Percentiles rank a stretch among this genome's conserved stretches.
These are phyloP conservation scores for Xylariales sp. DNA, from an alignment of 2,329 filamentous ascomycete genomes.

Conservation along the genomic window DNA sequence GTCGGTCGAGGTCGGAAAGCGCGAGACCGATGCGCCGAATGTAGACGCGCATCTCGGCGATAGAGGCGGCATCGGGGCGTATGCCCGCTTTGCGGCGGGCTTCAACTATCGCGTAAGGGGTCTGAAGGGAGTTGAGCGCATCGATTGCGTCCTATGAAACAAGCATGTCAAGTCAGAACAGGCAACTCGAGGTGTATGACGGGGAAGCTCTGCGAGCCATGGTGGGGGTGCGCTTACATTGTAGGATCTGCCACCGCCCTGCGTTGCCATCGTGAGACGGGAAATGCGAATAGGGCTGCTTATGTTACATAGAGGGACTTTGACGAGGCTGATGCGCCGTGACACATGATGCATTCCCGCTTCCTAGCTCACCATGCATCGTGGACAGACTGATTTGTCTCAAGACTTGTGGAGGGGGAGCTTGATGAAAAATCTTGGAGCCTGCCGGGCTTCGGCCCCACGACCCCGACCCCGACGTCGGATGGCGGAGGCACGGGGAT, in stretches of 20 bases:
- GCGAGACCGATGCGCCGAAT: conserved; percentile 73
- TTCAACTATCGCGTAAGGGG: conserved; percentile 77
- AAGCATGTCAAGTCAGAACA: no score
- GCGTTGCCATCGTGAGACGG: conserved; percentile 11
- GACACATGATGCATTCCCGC: conserved; percentile 13
- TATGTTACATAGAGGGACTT: not conserved
- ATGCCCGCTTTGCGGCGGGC: conserved; percentile 70
- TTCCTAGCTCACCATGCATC: conserved; percentile 7
- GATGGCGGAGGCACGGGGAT: no score
- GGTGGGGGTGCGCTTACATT: conserved; percentile 6
- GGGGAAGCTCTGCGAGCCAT: no score
- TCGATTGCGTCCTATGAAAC: conserved; percentile 73
- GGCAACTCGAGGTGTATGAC: no score
- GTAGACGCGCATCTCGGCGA: conserved; percentile 77
- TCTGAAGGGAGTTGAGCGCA: conserved; percentile 85
- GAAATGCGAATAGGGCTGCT: not conserved
- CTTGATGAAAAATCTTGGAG: not conserved
- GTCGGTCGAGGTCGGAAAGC: conserved; percentile 47
- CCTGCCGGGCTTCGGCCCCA: not conserved
- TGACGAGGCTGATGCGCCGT: conserved; percentile 5
- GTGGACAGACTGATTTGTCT: no score
- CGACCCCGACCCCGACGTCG: not conserved
- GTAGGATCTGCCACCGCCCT: conserved; percentile 8
- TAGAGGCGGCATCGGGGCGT: conserved; percentile 62
- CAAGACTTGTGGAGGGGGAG: no score